These are phyloP conservation scores for Boeremia exigua DNA, from an alignment of 2,329 filamentous ascomycete species.

Conservation along the genomic window DNA sequence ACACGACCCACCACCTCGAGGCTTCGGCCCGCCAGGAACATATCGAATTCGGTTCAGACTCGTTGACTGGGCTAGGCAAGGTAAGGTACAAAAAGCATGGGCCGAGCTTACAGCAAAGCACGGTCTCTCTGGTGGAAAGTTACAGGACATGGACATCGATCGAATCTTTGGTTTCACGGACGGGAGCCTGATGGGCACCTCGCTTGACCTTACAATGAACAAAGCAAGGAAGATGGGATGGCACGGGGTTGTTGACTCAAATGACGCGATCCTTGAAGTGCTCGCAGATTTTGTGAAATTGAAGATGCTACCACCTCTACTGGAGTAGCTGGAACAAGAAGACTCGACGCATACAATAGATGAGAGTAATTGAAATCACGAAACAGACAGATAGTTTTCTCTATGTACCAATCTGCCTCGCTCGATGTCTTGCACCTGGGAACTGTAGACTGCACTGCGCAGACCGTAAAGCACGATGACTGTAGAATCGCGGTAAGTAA, in stretches of 20 bases:
- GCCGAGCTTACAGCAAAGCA: constrained; percentile 52
- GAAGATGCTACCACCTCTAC: constrained; percentile 51
- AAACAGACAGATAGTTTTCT: no score
- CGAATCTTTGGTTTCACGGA: constrained; percentile 57
- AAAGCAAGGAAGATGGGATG: constrained; percentile 56
- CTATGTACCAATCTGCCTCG: no score
- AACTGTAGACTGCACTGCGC: no score
- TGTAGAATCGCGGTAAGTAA: no score
- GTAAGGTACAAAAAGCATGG: constrained; percentile 55
- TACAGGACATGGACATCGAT: constrained; percentile 51
- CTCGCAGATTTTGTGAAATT: constrained; percentile 51
- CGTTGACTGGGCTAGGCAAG: constrained; percentile 54
- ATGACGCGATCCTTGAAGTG: constrained; percentile 52
- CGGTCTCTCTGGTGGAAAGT: constrained; percentile 49
- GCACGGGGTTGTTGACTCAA: constrained; percentile 55
- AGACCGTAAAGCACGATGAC: no score
- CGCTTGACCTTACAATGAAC: constrained; percentile 48
- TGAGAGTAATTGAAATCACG: no score
- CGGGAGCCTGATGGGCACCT: constrained; percentile 43
- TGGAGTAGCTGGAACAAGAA: neutral
- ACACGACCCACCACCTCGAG: constrained; percentile 39
- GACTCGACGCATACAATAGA: neutral
- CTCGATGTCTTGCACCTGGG: no score
- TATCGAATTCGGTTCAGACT: constrained; percentile 52
- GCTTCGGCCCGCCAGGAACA: constrained; percentile 52